These are phyloP conservation scores for Suhomyces tanzawaensis DNA, from an alignment of 805 yeast genomes.

Conservation along the genomic window DNA sequence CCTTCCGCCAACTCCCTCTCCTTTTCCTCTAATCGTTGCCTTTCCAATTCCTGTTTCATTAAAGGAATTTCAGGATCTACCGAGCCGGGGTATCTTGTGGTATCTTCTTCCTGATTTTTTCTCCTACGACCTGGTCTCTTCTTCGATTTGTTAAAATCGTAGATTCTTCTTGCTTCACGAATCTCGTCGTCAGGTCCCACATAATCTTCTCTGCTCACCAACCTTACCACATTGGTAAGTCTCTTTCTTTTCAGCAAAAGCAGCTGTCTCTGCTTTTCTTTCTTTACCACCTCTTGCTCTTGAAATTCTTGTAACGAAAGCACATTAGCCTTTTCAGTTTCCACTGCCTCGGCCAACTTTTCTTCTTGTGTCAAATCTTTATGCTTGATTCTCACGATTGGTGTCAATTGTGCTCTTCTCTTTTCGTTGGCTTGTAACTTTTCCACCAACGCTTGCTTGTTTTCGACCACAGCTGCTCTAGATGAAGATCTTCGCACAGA, in stretches of 20 bases:
- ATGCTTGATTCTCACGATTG: conserved; percentile 38
- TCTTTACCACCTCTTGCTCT: conserved; percentile 81
- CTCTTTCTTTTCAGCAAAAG: conserved; percentile 63
- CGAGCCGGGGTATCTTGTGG: conserved; percentile 31
- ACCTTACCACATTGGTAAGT: conserved; percentile 58
- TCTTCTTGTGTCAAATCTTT: conserved; percentile 68
- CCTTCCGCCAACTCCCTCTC: conserved; percentile 9
- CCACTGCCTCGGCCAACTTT: conserved; percentile 75
- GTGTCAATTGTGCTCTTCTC: conserved; percentile 48
- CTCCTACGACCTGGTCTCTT: conserved; percentile 46
- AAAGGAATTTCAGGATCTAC: conserved; percentile 25
- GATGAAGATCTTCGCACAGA: conserved; percentile 67
- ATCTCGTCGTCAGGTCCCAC: conserved; percentile 67
- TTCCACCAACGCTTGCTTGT: conserved; percentile 72
- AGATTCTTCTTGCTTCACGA: conserved; percentile 44
- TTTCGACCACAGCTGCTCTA: conserved; percentile 73
- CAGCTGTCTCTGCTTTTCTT: conserved; percentile 71
- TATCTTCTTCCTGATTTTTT: conserved; percentile 29
- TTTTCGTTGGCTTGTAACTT: conserved; percentile 68
- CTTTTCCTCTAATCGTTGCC: conserved; percentile 21
- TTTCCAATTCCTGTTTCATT: conserved; percentile 24
- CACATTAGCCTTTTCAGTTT: conserved; percentile 77
- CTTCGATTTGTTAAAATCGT: conserved; percentile 33
- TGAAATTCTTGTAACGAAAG: conserved; percentile 72
- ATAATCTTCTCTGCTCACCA: conserved; percentile 44